These are phyloP conservation scores for Leucocoprinus birnbaumii DNA, from an alignment of 768 basidiomycete species.

Conservation along the genomic window DNA sequence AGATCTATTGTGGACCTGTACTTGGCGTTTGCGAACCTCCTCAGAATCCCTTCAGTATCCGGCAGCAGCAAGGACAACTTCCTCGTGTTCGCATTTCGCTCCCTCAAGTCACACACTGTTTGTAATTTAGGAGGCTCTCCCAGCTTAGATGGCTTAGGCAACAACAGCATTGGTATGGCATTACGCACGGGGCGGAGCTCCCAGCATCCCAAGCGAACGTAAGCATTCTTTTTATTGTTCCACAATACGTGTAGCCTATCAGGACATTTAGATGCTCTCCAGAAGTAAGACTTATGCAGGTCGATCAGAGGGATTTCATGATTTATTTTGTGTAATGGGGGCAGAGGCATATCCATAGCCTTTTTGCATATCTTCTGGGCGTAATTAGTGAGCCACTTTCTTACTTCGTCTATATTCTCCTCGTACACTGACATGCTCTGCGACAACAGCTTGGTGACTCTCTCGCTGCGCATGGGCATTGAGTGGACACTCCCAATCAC, in stretches of 20 bases:
- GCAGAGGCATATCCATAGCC: constrained; percentile 22
- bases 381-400: constrained; percentile 20
- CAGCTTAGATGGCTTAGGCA: constrained; percentile 24
- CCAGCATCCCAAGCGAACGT: constrained; percentile 26
- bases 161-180: constrained; percentile 31
- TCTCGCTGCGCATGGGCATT: constrained; percentile 15
- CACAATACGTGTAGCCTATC: constrained; percentile 32
- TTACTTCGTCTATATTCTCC: constrained; percentile 15
- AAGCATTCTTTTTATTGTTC: constrained; percentile 23
- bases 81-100: constrained; percentile 35
- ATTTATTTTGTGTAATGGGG: constrained; percentile 34
- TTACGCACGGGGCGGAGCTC: constrained; percentile 24
- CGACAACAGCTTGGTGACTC: constrained; percentile 14
- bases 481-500: constrained; percentile 21
- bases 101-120: constrained; percentile 26
- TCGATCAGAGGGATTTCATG: constrained; percentile 40
- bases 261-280: constrained; percentile 33
- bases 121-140: constrained; percentile 17
- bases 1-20: constrained; percentile 34
- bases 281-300: constrained; percentile 24
- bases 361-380: constrained; percentile 19
- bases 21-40: constrained; percentile 23
- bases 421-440: constrained; percentile 12
- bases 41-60: constrained; percentile 33
- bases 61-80: constrained; percentile 36